Conservation (phyloP, 2,329 filamentous ascomycete species). For the Colletotrichum noveboracense region DNA sequence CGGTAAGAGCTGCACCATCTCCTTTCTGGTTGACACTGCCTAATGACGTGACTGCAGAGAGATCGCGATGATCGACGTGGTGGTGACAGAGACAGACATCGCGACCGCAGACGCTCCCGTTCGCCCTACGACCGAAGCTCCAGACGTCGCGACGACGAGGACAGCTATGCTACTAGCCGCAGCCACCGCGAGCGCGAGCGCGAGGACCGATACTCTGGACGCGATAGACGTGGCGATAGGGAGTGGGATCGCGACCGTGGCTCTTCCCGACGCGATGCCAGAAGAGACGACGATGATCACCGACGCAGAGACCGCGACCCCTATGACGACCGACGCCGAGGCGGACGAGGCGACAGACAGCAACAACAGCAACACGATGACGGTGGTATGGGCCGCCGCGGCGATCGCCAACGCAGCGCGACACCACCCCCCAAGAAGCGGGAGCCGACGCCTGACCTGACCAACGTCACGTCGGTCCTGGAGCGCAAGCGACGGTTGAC, state of each 20-base stretch:
- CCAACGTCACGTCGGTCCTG: slow-evolving; percentile 80
- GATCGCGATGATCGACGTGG: slow-evolving; percentile 39
- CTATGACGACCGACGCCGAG: slow-evolving; percentile 55
- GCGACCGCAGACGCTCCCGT: slow-evolving; percentile 79
- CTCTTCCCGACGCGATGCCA: slow-evolving; percentile 63
- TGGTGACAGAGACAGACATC: slow-evolving; percentile 43
- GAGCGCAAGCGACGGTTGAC: slow-evolving; percentile 91
- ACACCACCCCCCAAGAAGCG: slow-evolving; percentile 87
- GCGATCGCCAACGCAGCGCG: slow-evolving; percentile 72
- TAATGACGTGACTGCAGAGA: slow-evolving; percentile 22
- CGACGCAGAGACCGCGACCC: slow-evolving; percentile 60
- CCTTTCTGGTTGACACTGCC: neutral
- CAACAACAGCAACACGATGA: slow-evolving; percentile 29
- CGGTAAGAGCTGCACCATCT: slow-evolving; percentile 2
- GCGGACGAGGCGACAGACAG: slow-evolving; percentile 49
- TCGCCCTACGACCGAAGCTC: slow-evolving; percentile 77
- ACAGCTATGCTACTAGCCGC: slow-evolving; percentile 91
- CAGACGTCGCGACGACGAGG: slow-evolving; percentile 75
- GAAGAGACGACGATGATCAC: slow-evolving; percentile 72
- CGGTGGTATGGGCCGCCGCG: slow-evolving; percentile 46
- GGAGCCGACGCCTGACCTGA: slow-evolving; percentile 95
- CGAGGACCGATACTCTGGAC: slow-evolving; percentile 85
- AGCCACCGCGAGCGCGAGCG: slow-evolving; percentile 92
- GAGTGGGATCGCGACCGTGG: slow-evolving; percentile 78
- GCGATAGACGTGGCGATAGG: slow-evolving; percentile 71